Percentiles rank a stretch among this genome's conserved stretches.
phyloP scores from a whole-genome alignment of 495 filamentous ascomycete genomes.

The Melanomma pulvis-pyrius region DNA sequence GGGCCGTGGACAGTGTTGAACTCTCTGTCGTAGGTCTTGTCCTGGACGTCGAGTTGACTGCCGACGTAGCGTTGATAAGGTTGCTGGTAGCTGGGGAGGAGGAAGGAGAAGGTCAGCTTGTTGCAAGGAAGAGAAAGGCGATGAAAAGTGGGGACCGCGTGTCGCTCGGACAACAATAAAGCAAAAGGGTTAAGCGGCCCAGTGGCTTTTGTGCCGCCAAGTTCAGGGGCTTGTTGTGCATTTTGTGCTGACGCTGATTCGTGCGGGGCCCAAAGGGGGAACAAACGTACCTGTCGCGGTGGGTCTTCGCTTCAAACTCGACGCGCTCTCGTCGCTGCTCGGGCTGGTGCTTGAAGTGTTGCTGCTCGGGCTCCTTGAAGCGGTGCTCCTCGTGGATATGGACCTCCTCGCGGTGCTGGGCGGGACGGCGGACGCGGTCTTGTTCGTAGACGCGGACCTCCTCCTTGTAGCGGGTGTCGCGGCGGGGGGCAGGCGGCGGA shows the following conservation, averaged over 20 bases:
- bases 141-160: constrained; percentile 38
- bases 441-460: constrained; percentile 55
- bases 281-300: constrained; percentile 37
- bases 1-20: constrained; percentile 47
- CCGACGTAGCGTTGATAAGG: constrained; percentile 58
- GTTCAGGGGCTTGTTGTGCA: constrained; percentile 24
- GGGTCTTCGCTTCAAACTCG: constrained; percentile 53
- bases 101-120: constrained; percentile 51
- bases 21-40: constrained; percentile 56
- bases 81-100: constrained; percentile 58
- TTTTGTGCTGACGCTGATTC: constrained; percentile 23
- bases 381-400: constrained; percentile 43
- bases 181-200: constrained; percentile 25
- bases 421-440: constrained; percentile 40
- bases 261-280: constrained; percentile 21
- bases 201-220: constrained; percentile 29
- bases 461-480: constrained; percentile 63
- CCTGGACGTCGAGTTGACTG: constrained; percentile 67
- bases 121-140: constrained; percentile 35
- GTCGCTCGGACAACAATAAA: constrained; percentile 40
- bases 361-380: constrained; percentile 27
- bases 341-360: constrained; percentile 5
- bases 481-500: constrained; percentile 53
- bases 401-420: constrained; percentile 40
- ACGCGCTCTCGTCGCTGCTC: constrained; percentile 40